Base-by-base conservation (phyloP, 2,329 filamentous ascomycete genomes). In the Nothophaeocryptopus gaeumannii region DNA sequence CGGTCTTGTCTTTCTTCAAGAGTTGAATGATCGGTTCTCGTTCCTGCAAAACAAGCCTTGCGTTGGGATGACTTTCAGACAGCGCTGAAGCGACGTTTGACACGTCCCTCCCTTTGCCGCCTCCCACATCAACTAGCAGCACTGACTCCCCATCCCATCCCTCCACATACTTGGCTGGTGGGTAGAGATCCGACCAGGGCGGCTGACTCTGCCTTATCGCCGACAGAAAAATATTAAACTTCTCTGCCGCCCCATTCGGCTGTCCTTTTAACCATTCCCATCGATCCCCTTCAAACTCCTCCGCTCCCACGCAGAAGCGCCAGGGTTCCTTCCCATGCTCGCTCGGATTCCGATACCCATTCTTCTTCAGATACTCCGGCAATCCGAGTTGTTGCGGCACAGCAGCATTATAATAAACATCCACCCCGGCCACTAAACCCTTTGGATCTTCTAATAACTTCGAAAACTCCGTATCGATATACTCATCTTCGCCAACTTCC, bases 41-140 rank as follows among this genome's bases (percentile, higher is more conserved):
- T 12, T 53, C 47, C 31, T 55, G 40, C 26, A 51, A 37, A 14
- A 59, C 42, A 5, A 51, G 13, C 30, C 14, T 41, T 1, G 39
- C 47, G 29, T 29, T 8, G n/a, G n/a, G n/a, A n/a, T n/a, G n/a
- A n/a, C n/a, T n/a, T n/a, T n/a, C n/a, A n/a, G n/a, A n/a, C 5
- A 50, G 14, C 5, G 39, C 36, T 12, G 11, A 13, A 1, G 53
- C 53, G 13, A 50, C 30, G n/a, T 39, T 33, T 10, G 38, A 30
- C 0, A 48, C 32, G 26, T 63, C 61, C 11, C 47, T 44, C 10
- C 60, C 61, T 14, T 53, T 49, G 2, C 59, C 58, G 7, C 60
- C 61, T 9, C 58, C 61, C 3, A 63, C 47, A 37, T 64, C 61
- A 9, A 63, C 60, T 12, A 59, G 36, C 14, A 62, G 20, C 8